Conservation (phyloP, 768 basidiomycete species). For the Suillus hirtellus region DNA sequence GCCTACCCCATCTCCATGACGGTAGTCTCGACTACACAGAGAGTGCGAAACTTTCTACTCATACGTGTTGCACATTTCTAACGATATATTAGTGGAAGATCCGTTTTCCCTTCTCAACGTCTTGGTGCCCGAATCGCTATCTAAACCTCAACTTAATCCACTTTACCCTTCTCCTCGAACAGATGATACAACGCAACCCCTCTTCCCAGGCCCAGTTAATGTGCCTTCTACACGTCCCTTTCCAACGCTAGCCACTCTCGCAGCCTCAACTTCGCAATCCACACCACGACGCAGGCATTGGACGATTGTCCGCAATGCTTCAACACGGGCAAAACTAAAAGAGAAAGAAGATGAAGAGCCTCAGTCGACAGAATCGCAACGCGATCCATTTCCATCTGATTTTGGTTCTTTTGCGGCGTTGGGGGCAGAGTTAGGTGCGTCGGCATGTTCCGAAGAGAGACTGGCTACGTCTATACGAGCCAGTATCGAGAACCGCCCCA, state of each 20-base stretch:
- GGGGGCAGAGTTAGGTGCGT: slow-evolving; percentile 35
- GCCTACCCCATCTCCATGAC: slow-evolving; percentile 68
- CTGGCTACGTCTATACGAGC: slow-evolving; percentile 40
- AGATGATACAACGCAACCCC: slow-evolving; percentile 22
- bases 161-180: slow-evolving; percentile 48
- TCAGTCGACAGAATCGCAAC: slow-evolving; percentile 44
- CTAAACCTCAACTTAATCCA: slow-evolving; percentile 58
- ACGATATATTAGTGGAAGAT: slow-evolving; percentile 63
- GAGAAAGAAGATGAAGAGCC: slow-evolving; percentile 48
- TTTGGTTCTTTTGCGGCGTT: slow-evolving; percentile 63
- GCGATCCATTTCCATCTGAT: slow-evolving; percentile 56
- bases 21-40: slow-evolving; percentile 79
- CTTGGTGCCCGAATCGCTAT: slow-evolving; percentile 57
- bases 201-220: slow-evolving; percentile 30
- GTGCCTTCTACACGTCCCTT: slow-evolving; percentile 23
- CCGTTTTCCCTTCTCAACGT: slow-evolving; percentile 68
- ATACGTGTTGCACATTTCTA: slow-evolving; percentile 7
- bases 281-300: slow-evolving; percentile 54
- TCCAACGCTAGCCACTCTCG: slow-evolving; percentile 19
- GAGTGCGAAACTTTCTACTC: slow-evolving; percentile 42
- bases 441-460: slow-evolving; percentile 32
- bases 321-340: slow-evolving; percentile 47
- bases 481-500: slow-evolving; percentile 31
- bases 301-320: slow-evolving; percentile 54
- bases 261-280: slow-evolving; percentile 12